Base-by-base conservation (phyloP, 1,139 yeast genomes). In the Geotrichum candidum region DNA sequence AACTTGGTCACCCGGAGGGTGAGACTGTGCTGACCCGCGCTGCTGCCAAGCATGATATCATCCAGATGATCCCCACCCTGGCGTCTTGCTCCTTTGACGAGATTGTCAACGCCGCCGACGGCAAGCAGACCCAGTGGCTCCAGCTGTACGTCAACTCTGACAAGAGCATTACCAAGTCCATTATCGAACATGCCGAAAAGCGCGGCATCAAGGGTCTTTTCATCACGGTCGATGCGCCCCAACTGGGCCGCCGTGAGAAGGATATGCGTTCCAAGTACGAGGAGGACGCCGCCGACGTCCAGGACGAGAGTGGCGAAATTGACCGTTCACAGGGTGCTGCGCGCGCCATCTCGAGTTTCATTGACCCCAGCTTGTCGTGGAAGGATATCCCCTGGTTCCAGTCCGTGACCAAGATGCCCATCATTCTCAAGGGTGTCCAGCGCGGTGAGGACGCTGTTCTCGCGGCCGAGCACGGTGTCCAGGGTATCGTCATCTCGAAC, bases 181-280 rank as follows among this genome's bases (percentile, higher is more conserved):
- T 88, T 68, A 84, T 90, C 33, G 79, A 80, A 66, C 87, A 87
- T 68, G 96, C 95, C 1, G 96, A 88, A 73, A 70, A 76, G 56
- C 76, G 90, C 57, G 96, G 96, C 0, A 79, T 88, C 69, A 86
- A 86, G 70, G 96, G 92, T 0, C 78, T 90, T 27, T 89, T 89
- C 72, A 84, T 90, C 61, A 90, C 96, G 0, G 97, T 91, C 3
- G 98, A 92, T 77, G 97, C 97, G 0, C 97, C 97, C 3, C 90
- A 90, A 66, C 80, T 91, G 63, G 98, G 98, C n/a, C 84, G 96
- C 67, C 84, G 98, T 68, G 97, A 92, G 73, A 79, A 74, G 68
- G 84, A 84, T 68, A 80, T 80, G 74, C 78, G 82, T 70, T 41
- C 48, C 22, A 87, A 81, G 70, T 87, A 84, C 66, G 88, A 84